Conservation (phyloP, 139 green algal genomes). For the Micractinium sp. region DNA sequence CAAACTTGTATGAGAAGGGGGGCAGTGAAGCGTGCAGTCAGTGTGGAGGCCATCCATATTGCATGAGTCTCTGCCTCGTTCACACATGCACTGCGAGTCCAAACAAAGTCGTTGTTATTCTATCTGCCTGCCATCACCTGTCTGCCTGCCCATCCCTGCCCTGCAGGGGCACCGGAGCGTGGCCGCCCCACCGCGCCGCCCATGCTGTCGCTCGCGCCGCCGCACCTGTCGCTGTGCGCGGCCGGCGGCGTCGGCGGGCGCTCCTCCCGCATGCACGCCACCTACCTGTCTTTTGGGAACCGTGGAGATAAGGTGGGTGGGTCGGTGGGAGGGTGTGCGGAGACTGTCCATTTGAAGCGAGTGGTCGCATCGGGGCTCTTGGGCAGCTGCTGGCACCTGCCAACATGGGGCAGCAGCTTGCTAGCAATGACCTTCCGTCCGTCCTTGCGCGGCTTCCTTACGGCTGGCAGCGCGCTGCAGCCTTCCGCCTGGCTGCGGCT, state of each 20-base stretch:
- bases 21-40: too few species aligned
- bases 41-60: too few species aligned
- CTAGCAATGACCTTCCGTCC: too few species aligned
- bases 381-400: too few species aligned
- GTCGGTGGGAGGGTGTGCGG: not conserved
- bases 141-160: not conserved
- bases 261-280: slow-evolving; percentile 56
- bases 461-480: not conserved
- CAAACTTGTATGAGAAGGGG: too few species aligned
- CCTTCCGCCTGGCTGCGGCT: not conserved
- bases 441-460: too few species aligned
- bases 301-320: slow-evolving; percentile 60
- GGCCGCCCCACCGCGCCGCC: not conserved
- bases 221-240: slow-evolving; percentile 46
- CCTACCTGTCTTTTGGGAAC: slow-evolving; percentile 70
- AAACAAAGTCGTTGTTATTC: too few species aligned
- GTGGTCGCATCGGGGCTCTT: too few species aligned
- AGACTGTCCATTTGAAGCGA: too few species aligned
- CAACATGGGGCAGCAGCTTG: too few species aligned
- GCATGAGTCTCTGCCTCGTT: too few species aligned
- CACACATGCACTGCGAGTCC: too few species aligned
- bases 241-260: not conserved
- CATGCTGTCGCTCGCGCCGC: slow-evolving; percentile 57
- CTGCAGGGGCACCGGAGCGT: slow-evolving; percentile 10
- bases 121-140: not conserved